phyloP scores from a whole-genome alignment of 129 eudicot species.

The Flaveria robusta region DNA sequence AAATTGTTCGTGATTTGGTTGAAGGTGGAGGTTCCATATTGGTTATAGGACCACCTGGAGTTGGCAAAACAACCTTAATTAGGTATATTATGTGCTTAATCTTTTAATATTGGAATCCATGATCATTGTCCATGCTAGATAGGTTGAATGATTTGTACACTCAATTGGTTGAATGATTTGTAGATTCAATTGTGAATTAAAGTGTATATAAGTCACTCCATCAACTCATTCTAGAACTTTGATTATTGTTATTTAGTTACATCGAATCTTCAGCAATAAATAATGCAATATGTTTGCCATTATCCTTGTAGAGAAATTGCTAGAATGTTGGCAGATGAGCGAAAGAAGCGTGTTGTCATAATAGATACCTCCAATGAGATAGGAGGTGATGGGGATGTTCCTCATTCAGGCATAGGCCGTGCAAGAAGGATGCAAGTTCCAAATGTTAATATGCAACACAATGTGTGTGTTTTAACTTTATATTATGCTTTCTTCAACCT shows the following conservation, averaged over 20 bases:
- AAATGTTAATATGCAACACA: conserved; percentile 96
- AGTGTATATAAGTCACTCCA: not conserved
- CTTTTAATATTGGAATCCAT: not conserved
- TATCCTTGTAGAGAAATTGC: conserved; percentile 79
- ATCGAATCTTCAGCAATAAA: not conserved
- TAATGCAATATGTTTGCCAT: not conserved
- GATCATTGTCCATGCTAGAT: not conserved
- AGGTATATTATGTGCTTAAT: conserved; percentile 50
- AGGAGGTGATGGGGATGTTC: conserved; percentile 99
- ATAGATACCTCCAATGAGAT: conserved; percentile 96
- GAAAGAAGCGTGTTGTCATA: conserved; percentile 82
- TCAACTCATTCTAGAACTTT: not conserved
- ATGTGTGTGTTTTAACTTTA: conserved; percentile 48
- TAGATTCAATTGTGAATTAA: too few species aligned
- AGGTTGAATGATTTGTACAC: not conserved
- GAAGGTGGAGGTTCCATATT: conserved; percentile 92
- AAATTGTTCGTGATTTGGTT: conserved; percentile 82
- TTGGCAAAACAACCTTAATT: conserved; percentile 95
- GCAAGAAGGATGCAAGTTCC: conserved; percentile 99
- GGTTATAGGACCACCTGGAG: conserved; percentile 99
- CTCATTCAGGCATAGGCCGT: conserved; percentile 94
- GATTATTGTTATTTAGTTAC: not conserved
- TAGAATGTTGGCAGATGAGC: conserved; percentile 92
- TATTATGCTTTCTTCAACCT: conserved; percentile 3
- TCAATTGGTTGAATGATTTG: not conserved